Conservation (phyloP, 108 stramenopile genomes). For the Cylindrotheca closterium region DNA sequence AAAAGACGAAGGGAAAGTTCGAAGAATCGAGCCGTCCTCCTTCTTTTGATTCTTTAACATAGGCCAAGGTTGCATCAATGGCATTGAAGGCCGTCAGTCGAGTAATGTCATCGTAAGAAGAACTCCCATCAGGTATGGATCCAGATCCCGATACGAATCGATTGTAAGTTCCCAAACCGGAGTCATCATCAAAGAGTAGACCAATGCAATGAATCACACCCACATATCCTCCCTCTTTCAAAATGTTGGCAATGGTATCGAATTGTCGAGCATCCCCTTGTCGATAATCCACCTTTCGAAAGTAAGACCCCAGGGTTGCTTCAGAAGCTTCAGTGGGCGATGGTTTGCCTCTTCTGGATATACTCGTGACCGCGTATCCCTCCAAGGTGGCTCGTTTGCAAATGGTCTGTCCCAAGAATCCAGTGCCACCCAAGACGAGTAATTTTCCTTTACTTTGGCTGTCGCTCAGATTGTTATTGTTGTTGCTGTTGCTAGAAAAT, state of each 20-base stretch:
- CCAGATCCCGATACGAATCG: slow-evolving; percentile 70
- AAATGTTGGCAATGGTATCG: slow-evolving; percentile 31
- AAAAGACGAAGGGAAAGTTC: slow-evolving; percentile 67
- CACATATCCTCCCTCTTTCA: slow-evolving; percentile 35
- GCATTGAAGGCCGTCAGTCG: slow-evolving; percentile 77
- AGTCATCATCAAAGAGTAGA: slow-evolving; percentile 72
- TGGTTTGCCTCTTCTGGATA: slow-evolving; percentile 43
- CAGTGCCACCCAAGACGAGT: slow-evolving; percentile 35
- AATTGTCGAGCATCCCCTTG: slow-evolving; percentile 40
- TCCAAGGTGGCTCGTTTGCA: slow-evolving; percentile 38
- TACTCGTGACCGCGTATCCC: slow-evolving; percentile 43
- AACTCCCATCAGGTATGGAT: slow-evolving; percentile 62
- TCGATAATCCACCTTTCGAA: slow-evolving; percentile 37
- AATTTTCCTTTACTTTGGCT: slow-evolving; percentile 33
- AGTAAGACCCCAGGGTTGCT: background rate
- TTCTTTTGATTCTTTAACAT: slow-evolving; percentile 19
- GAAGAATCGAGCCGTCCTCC: too few species aligned
- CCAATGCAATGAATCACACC: slow-evolving; percentile 56
- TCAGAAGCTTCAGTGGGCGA: background rate
- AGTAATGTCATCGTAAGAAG: slow-evolving; percentile 84
- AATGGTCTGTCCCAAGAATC: slow-evolving; percentile 51
- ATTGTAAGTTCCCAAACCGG: slow-evolving; percentile 68
- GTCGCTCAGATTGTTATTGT: slow-evolving; percentile 24
- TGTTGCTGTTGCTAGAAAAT: background rate
- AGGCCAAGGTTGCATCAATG: slow-evolving; percentile 52